Evolutionary conservation across 768 basidiomycete species (phyloP), one percentile per base, ranked within the genome.

Genomic region (Candolleomyces efflorescens): DNA sequence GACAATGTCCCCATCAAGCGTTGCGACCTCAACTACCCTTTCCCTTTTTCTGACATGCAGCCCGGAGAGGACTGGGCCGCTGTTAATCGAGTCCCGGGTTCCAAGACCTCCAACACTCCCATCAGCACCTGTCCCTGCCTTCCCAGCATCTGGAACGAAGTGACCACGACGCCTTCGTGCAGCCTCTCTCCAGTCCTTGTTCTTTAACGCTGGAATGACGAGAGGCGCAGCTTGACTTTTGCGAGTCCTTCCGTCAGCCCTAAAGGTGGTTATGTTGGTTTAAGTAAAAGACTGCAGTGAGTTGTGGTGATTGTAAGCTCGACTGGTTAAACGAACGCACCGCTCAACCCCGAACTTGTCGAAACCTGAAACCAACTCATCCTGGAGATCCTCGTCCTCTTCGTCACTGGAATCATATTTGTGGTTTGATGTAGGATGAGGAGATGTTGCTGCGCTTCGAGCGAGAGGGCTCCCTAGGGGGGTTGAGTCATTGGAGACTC

Each of bases 141-240:
- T 74, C 2, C 80, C 83, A 32, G 83, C 81, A 2, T 81, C 78
- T 1, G 93, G 93, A 9, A 92, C 75, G 64, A 83, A 94, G 44
- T 82, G 78, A 12, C 72, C 70, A 45, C 78, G 83, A 65, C 89
- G 78, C 67, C 83, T 86, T 43, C 88, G 79, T 15, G 91, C 90
- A 7, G 84, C 72, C 53, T 85, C 89, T 43, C 92, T 78, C 96
- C 96, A 99, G 68, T 99, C 95, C 24, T 85, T 82, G 66, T 98
- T 96, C 64, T 92, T 77, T 46, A 92, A 76, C 0, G 92, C 78
- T 15, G 95, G 87, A 46, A 99, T 98, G 38, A 97, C 85, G 9
- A 97, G 80, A 0, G 90, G 90, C 3, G 76, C 82, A 41, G 82
- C 68, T 11, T 79, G 72, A 52, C 68, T 75, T 60, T 77, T 77